Percentiles rank a stretch among this genome's conserved stretches.
Evolutionary conservation across 2,329 filamentous ascomycete genomes (phyloP).

Genomic region (Fulvia fulva): DNA sequence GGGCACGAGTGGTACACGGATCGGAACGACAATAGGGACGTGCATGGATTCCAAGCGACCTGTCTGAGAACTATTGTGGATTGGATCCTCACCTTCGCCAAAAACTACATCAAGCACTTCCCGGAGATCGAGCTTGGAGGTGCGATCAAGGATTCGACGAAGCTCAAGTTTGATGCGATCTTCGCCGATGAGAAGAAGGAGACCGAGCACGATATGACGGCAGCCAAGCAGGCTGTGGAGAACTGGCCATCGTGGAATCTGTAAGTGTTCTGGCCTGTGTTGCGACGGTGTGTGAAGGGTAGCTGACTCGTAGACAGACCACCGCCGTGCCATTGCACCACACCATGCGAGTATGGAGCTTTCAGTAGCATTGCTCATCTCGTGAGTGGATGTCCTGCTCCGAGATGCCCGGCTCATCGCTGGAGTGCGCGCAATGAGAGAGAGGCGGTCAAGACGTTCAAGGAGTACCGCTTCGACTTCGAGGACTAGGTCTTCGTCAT

Average conservation of each 20-base stretch:
- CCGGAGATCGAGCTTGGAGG: constrained; percentile 12
- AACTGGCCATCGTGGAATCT: neutral
- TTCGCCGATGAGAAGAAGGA: neutral
- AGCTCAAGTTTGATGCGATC: constrained; percentile 1
- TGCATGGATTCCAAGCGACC: constrained; percentile 5
- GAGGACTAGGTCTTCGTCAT: neutral
- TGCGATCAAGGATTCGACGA: constrained; percentile 5
- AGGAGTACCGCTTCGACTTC: neutral
- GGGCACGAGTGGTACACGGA: neutral
- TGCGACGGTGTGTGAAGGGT: neutral
- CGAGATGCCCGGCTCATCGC: neutral
- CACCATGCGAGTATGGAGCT: neutral
- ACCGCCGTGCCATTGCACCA: neutral
- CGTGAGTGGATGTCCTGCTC: neutral
- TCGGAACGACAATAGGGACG: constrained; percentile 6
- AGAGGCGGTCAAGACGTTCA: neutral
- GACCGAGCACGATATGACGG: neutral
- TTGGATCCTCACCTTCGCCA: constrained; percentile 13
- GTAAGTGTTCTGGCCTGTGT: neutral
- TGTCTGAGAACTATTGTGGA: constrained; percentile 17
- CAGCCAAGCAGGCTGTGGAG: neutral
- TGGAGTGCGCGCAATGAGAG: neutral
- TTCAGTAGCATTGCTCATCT: neutral
- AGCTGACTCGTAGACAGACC: neutral
- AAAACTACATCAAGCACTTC: constrained; percentile 15